Base-by-base conservation (phyloP, 495 filamentous ascomycete species). In the Aspergillus incahuasiensis region DNA sequence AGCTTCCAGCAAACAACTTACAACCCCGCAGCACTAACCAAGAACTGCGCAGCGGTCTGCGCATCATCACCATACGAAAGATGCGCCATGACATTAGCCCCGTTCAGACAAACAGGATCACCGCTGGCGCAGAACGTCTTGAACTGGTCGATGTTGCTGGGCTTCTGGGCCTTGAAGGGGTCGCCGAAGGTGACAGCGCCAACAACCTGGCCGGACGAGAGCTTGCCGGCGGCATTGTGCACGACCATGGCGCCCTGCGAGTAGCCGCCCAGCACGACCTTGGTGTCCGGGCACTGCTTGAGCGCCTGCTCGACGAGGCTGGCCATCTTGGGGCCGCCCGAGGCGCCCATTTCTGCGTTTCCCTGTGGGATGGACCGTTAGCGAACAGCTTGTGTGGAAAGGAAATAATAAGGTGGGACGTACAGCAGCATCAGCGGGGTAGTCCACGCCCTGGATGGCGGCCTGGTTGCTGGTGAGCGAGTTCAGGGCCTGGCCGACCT, bases 201-300 rank as follows among this genome's bases (percentile, higher is more conserved):
- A 6, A 65, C 16, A 6, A 74, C 63, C 50, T 69, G 60, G 12
- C 54, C 55, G 0, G 71, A 55, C 25, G 60, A 60, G 12, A 80
- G 62, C 43, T 66, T 62, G 34, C 41, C 65, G 12, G 72, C 71
- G 4, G 78, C 78, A 48, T 77, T 76, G 67, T 81, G 81, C 2
- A 77, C 73, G 13, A 81, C 65, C 71, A 78, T 75, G 0, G 71
- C 72, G 15, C 77, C 80, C 59, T 85, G 82, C 1, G 79, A 82
- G 62, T 86, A 87, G 25, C 83, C 84, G 6, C 76, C 73, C 9
- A 82, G 65, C n/a, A 85, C 76, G 52, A 86, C 72, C 64, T 84
- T 81, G 45, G 82, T 85, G 35, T 75, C 69, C 1, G 84, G 82
- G 58, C 83, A 87, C 22, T 74, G 63, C n/a, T 55, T 59, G 7